phyloP scores from a whole-genome alignment of 345 rosid genomes.

The Eucalyptus marginata region DNA sequence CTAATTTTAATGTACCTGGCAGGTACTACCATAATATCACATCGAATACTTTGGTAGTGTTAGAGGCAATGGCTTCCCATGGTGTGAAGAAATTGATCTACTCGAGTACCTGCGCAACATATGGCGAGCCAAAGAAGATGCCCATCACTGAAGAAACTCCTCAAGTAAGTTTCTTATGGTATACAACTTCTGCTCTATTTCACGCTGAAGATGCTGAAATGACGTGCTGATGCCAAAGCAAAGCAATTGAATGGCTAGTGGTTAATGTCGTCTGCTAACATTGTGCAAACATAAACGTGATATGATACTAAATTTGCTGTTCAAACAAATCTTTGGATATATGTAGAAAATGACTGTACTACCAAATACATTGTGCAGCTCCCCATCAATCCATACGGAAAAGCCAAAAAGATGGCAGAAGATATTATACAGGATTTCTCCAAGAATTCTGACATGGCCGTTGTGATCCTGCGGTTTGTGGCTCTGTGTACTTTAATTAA shows the following conservation, averaged over 20 bases:
- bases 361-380: constrained; percentile 14
- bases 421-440: constrained; percentile 90
- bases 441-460: constrained; percentile 77
- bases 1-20: not conserved
- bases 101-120: constrained; percentile 98
- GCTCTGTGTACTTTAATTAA: not conserved
- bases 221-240: not conserved
- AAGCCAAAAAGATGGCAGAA: constrained; percentile 99
- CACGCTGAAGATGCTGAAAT: not conserved
- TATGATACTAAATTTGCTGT: not conserved
- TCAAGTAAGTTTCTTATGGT: constrained; percentile 33
- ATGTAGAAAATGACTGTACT: not conserved
- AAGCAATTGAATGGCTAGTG: not conserved
- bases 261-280: not conserved
- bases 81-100: constrained; percentile 82
- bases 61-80: constrained; percentile 80
- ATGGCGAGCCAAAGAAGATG: constrained; percentile 97
- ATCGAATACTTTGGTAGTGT: constrained; percentile 81
- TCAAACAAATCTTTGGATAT: not conserved
- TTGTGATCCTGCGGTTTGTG: constrained; percentile 80
- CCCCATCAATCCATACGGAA: constrained; percentile 97
- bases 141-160: constrained; percentile 87
- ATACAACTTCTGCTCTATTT: not conserved
- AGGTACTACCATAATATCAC: constrained; percentile 98
- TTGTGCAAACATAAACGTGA: not conserved